Conservation (phyloP, 2,329 filamentous ascomycete genomes). For the Tympanopsis confertula region DNA sequence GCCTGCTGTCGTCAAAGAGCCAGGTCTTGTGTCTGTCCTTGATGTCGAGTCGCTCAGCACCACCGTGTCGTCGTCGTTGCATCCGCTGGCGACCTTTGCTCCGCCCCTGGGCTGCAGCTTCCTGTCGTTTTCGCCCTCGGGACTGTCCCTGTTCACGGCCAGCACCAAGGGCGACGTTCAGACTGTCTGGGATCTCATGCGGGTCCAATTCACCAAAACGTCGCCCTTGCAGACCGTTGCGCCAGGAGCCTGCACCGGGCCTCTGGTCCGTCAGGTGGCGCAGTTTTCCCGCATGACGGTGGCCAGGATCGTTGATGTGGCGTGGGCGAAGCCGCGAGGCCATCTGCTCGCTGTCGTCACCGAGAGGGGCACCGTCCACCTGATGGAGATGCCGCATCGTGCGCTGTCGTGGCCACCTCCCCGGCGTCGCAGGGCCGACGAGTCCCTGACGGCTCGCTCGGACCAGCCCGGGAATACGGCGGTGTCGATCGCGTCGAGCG, state of each 20-base stretch:
- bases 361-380: conserved; percentile 86
- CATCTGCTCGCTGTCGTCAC: conserved; percentile 83
- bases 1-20: conserved; percentile 43
- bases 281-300: conserved; percentile 86
- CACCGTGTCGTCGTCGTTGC: conserved; percentile 35
- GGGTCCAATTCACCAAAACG: conserved; percentile 48
- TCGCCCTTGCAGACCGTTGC: conserved; percentile 43
- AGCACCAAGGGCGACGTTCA: conserved; percentile 77
- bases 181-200: conserved; percentile 70
- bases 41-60: conserved; percentile 51
- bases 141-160: conserved; percentile 64
- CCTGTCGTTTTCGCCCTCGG: conserved; percentile 65
- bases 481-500: conserved; percentile 59
- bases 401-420: conserved; percentile 82
- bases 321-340: conserved; percentile 72
- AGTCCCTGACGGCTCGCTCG: conserved; percentile 31
- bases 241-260: conserved; percentile 33
- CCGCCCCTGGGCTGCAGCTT: conserved; percentile 69
- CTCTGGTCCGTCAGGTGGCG: conserved; percentile 69
- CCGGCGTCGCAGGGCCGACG: conserved; percentile 33
- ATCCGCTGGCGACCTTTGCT: conserved; percentile 61
- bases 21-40: conserved; percentile 63
- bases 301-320: conserved; percentile 78
- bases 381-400: conserved; percentile 73
- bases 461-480: conserved; percentile 37